Conservation (phyloP, 2,329 filamentous ascomycete species). For the Plenodomus tracheiphilus region DNA sequence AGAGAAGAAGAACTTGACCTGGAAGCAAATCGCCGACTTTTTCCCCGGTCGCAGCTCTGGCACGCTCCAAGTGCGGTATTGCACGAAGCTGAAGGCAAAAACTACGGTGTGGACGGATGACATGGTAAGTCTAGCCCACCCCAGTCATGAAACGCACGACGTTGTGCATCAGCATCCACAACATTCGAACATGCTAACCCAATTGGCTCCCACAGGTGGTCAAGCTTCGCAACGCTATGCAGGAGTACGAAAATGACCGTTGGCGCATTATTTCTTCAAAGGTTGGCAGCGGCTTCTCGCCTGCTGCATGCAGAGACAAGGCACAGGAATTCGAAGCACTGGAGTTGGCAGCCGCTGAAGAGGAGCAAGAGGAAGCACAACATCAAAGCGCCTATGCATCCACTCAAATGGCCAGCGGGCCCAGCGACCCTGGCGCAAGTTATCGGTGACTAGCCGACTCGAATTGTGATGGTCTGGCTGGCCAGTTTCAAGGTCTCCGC, state of each 20-base stretch:
- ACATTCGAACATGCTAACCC: slow-evolving; percentile 39
- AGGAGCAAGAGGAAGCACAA: slow-evolving; percentile 25
- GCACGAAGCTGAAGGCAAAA: slow-evolving; percentile 92
- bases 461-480: slow-evolving; percentile 11
- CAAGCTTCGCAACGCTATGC: slow-evolving; percentile 74
- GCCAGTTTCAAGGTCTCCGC: slow-evolving; percentile 30
- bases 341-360: slow-evolving; percentile 28
- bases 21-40: slow-evolving; percentile 97
- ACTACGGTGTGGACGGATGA: slow-evolving; percentile 92
- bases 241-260: slow-evolving; percentile 87
- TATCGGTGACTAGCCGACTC: slow-evolving; percentile 44
- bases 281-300: slow-evolving; percentile 86
- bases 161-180: slow-evolving; percentile 36
- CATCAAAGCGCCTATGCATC: slow-evolving; percentile 38
- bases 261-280: slow-evolving; percentile 92
- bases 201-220: slow-evolving; percentile 62
- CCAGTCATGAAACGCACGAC: slow-evolving; percentile 39
- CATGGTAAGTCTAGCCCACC: slow-evolving; percentile 65
- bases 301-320: slow-evolving; percentile 82
- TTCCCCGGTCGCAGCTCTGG: slow-evolving; percentile 90
- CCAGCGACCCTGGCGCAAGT: slow-evolving; percentile 35
- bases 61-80: slow-evolving; percentile 91
- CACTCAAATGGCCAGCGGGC: slow-evolving; percentile 34
- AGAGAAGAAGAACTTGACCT: slow-evolving; percentile 91
- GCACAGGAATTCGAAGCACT: slow-evolving; percentile 61